Evolutionary conservation across 78 protist species (phyloP).

Genomic region (Trichosphaerium sp.): DNA sequence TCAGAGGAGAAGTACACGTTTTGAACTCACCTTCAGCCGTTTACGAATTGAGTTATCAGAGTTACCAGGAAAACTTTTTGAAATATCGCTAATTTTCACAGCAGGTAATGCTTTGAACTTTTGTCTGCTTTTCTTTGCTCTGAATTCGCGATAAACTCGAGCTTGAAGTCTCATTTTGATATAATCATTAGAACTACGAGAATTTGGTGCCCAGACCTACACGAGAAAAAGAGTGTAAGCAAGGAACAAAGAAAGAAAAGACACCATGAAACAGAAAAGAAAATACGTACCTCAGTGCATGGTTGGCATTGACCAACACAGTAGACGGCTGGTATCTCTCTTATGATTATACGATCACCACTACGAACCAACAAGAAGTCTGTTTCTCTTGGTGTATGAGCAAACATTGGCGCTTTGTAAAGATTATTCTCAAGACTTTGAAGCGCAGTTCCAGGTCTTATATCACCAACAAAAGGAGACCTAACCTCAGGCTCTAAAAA

Average conservation of each 20-base stretch:
- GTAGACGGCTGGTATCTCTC: conserved; percentile 33
- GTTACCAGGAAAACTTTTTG: conserved; percentile 28
- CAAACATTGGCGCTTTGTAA: conserved; percentile 37
- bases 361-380: conserved; percentile 50
- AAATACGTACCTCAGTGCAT: conserved; percentile 42
- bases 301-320: conserved; percentile 43
- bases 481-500: conserved; percentile 21
- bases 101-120: background rate
- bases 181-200: conserved; percentile 19
- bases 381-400: conserved; percentile 25
- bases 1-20: too few relatives aligned
- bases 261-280: too few relatives aligned
- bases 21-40: conserved; percentile 43
- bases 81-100: conserved; percentile 25
- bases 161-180: conserved; percentile 37
- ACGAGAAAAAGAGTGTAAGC: too few relatives aligned
- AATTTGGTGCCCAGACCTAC: conserved; percentile 40
- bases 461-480: conserved; percentile 55
- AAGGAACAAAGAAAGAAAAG: too few relatives aligned
- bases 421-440: conserved; percentile 34
- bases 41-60: conserved; percentile 45
- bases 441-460: conserved; percentile 33
- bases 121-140: background rate
- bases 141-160: conserved; percentile 10
- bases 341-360: conserved; percentile 15